Percentiles rank a stretch among this genome's conserved stretches.
phyloP scores from a whole-genome alignment of 768 basidiomycete species.

The Tubosaeta sp. region DNA sequence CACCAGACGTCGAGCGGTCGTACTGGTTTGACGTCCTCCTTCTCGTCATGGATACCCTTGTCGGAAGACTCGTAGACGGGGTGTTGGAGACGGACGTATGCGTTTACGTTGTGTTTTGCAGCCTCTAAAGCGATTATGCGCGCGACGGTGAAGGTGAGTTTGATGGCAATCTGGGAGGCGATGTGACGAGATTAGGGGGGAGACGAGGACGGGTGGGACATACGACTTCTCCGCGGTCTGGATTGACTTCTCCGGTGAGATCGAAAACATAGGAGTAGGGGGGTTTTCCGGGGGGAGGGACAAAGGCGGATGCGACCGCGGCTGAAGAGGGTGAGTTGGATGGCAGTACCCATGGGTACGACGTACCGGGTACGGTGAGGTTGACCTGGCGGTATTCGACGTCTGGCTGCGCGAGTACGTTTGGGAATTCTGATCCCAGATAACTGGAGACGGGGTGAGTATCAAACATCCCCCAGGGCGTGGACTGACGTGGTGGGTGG shows the following conservation, averaged over 20 bases:
- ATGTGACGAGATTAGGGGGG: conserved; percentile 4
- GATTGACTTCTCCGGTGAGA: conserved; percentile 74
- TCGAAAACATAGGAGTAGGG: conserved; percentile 82
- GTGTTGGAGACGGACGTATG: conserved; percentile 72
- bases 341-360: background rate
- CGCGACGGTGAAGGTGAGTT: conserved; percentile 65
- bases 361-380: conserved; percentile 65
- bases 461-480: conserved; percentile 8
- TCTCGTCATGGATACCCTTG: conserved; percentile 64
- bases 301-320: conserved; percentile 63
- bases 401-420: conserved; percentile 58
- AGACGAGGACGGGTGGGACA: conserved; percentile 17
- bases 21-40: conserved; percentile 67
- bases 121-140: conserved; percentile 71
- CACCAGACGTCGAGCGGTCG: conserved; percentile 79
- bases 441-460: conserved; percentile 45
- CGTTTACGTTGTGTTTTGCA: conserved; percentile 70
- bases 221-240: conserved; percentile 74
- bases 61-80: conserved; percentile 75
- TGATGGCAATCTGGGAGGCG: conserved; percentile 66
- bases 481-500: conserved; percentile 68
- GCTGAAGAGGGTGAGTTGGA: conserved; percentile 38
- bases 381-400: conserved; percentile 84
- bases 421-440: conserved; percentile 70
- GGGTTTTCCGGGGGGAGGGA: conserved; percentile 63